Evolutionary conservation across 2,329 filamentous ascomycete genomes (phyloP), one percentile per base, ranked within the genome.

Genomic region (Aspergillus sp.): DNA sequence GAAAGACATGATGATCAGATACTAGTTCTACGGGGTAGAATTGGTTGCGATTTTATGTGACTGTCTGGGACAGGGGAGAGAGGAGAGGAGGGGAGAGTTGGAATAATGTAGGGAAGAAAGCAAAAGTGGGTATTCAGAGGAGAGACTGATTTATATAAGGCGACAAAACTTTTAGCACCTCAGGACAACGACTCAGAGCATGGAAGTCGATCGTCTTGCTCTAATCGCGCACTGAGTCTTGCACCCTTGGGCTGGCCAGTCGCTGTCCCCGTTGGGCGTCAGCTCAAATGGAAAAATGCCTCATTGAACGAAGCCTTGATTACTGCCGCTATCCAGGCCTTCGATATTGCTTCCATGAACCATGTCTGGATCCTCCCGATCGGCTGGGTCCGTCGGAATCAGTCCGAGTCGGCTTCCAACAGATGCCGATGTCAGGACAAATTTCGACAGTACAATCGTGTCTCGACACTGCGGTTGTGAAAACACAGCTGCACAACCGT

Each of bases 1-100:
- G 70, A 77, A 79, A 52, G 74, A 78, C 78, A 80, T 80, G 27
- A 56, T 70, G 9, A 46, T 40, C 15, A 37, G n/a, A n/a, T 35
- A 44, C 23, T 19, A 46, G 33, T 27, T 6, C n/a, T 23, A 56
- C 19, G 31, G 47, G 40, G 35, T n/a, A 37, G 35, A 37, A 12
- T 52, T 48, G 21, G 19, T 46, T 39, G 17, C n/a, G 46, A 31
- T 23, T 25, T 25, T 17, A 17, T 41, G 19, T 17, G 39, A 43
- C 4, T 11, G 21, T 6, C 14, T 19, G 17, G 17, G 5, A 47
- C 33, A 21, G 3, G 21, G 21, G 51, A 6, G 19, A 6, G 19
- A 6, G 40, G 17, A 8, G 11, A 46, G 17, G 25, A 37, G 23
- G 19, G 12, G 9, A 39, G 37, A 33, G 14, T 47, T 33, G 17